Evolutionary conservation across 192 early-diverging fungal genomes (phyloP), one percentile per base, ranked within the genome.

Genomic region (Entomortierella beljakovae): DNA sequence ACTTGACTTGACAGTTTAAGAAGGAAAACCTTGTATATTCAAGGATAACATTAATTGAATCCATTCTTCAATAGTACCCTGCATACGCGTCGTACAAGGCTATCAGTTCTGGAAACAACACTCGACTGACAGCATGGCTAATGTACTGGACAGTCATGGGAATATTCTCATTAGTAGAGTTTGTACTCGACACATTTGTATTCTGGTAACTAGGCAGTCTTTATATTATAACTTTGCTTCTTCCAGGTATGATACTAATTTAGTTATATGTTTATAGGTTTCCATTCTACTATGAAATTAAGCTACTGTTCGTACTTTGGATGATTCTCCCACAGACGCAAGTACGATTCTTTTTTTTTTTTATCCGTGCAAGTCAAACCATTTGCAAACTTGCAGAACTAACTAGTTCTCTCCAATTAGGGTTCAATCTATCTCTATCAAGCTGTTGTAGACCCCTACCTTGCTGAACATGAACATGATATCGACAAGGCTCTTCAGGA

Each of bases 121-220:
- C 32, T 4, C 67, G 75, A 0, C 35, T 79, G 67, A 79, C 68
- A 22, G 75, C 75, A 13, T 79, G 75, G 75, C 57, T 79, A 28
- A 79, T 79, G 75, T 79, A 79, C 57, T 79, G 75, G 75, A 56
- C 61, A 10, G 75, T 79, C 42, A 79, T 79, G 75, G 75, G 75
- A 18, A 20, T 79, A 34, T 79, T 79, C 42, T 59, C 54, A 13
- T 26, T 70, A 38, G 75, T 55, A 32, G 75, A 79, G 38, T 59
- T 79, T 57, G 56, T 79, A 0, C 51, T 79, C 5, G 75, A 79
- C 57, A 79, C 57, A 10, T 70, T 79, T 55, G 53, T 79, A 28
- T 79, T 79, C 40, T 79, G 75, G 75, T 79, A 70, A 32, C 10
- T 15, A 11, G 3, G 29, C 64, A 42, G 4, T 23, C 53, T 42